Base-by-base conservation (phyloP, 805 yeast species). In the Millerozyma miso region DNA sequence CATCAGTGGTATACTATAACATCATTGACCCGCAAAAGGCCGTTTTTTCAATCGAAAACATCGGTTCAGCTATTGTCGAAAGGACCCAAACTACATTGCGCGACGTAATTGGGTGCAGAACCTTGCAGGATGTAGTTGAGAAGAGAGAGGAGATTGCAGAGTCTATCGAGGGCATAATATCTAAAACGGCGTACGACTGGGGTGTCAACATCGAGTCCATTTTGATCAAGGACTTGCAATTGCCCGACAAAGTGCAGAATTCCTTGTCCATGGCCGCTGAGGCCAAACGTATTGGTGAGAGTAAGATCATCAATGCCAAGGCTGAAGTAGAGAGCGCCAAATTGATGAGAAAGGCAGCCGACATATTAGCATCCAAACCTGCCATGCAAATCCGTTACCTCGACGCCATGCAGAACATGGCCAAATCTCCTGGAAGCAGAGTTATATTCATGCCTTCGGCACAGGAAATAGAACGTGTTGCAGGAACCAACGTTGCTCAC, bases 401-500 rank as follows among this genome's bases (percentile, higher is more conserved):
- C 62, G 89, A 83, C 53, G 88, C 88, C n/a, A 79, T 83, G 80
- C 87, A 81, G 63, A 70, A 68, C 47, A 83, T 83, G 88, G 84
- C 87, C 31, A 77, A 63, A 48, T 55, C 72, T 40, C 66, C 87
- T 1, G 74, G 76, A 45, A 65, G 85, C n/a, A 79, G 81, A 62
- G 88, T 83, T 41, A 82, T 83, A 23, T 83, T 83, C 60, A 83
- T 83, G 88, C 88, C 89, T 4, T 66, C 73, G 14, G 56, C 73
- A 6, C 71, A 65, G 45, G 67, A 66, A 45, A 65, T 71, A 40
- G 76, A 71, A 52, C 59, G 53, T 43, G 58, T 68, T 46, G 73
- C 70, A 4, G 52, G 62, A 33, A 46, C 56, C 18, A 59, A 53
- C 39, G 42, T 55, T 32, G n/a, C 7, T 33, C 36, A 3, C 46